These are phyloP conservation scores for Clausena lansium DNA, from an alignment of 345 rosid species.

Conservation along the genomic window DNA sequence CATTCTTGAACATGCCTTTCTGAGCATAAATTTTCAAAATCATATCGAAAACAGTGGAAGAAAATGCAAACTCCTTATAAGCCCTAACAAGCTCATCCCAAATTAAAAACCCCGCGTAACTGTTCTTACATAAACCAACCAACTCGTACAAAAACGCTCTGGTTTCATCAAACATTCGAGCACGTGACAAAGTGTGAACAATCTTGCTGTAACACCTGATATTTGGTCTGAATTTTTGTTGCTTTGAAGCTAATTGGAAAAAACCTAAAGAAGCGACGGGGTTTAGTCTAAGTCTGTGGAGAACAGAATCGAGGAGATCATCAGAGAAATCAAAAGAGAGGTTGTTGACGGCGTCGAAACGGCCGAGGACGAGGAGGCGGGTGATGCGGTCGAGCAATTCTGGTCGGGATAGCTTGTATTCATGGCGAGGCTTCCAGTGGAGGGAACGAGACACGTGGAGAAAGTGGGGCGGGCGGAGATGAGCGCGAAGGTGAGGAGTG, in stretches of 20 bases:
- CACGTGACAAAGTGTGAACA: conserved; percentile 74
- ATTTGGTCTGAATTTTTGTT: conserved; percentile 59
- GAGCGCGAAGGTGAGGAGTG: conserved; percentile 25
- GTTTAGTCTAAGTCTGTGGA: conserved; percentile 50
- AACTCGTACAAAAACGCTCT: conserved; percentile 46
- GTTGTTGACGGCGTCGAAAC: conserved; percentile 50
- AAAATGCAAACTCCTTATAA: conserved; percentile 50
- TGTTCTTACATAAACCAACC: conserved; percentile 49
- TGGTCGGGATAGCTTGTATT: conserved; percentile 48
- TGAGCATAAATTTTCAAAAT: conserved; percentile 62
- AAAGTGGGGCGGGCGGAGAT: conserved; percentile 24
- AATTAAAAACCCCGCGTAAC: conserved; percentile 35
- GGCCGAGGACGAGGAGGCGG: conserved; percentile 61
- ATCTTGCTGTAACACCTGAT: conserved; percentile 64
- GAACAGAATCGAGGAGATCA: conserved; percentile 63
- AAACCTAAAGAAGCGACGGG: conserved; percentile 60
- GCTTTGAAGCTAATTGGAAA: conserved; percentile 61
- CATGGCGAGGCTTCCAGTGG: conserved; percentile 60
- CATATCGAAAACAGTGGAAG: conserved; percentile 85
- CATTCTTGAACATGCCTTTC: conserved; percentile 58
- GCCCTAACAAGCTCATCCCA: conserved; percentile 64
- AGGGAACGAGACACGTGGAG: conserved; percentile 35
- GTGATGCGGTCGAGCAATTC: conserved; percentile 67
- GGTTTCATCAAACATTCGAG: conserved; percentile 65
- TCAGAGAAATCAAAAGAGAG: conserved; percentile 66